Percentiles rank a stretch among this genome's conserved stretches.
phyloP scores from a whole-genome alignment of 228 moss, liverwort and hornwort species.

The Sphagnum magellanicum region DNA sequence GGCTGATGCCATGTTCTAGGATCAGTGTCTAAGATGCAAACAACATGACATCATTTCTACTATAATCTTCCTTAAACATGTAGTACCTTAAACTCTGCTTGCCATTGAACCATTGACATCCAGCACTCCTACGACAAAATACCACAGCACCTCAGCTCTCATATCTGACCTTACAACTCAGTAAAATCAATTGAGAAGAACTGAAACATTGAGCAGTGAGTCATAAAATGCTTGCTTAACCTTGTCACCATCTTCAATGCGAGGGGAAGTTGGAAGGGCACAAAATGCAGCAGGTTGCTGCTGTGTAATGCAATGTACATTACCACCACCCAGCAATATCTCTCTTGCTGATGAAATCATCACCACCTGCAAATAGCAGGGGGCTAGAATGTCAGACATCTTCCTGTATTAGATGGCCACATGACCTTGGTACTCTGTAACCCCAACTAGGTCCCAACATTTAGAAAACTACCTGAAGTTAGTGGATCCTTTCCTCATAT shows the following conservation, averaged over 20 bases:
- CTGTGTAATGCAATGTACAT: constrained; percentile 94
- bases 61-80: too few species aligned
- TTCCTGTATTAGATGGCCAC: too few species aligned
- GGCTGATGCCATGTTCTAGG: too few species aligned
- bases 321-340: constrained; percentile 82
- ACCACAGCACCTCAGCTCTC: too few species aligned
- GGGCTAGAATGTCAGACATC: background rate
- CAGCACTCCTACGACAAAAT: too few species aligned
- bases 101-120: too few species aligned
- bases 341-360: constrained; percentile 74
- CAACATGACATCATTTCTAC: too few species aligned
- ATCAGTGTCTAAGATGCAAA: too few species aligned
- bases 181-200: constrained; percentile 23
- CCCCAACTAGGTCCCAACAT: background rate
- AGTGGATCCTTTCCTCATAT: background rate
- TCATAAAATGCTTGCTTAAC: constrained; percentile 41
- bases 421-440: background rate
- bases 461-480: background rate
- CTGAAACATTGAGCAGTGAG: constrained; percentile 45
- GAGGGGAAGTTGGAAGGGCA: constrained; percentile 18
- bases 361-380: constrained; percentile 47
- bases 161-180: too few species aligned
- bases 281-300: constrained; percentile 77
- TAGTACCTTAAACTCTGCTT: too few species aligned
- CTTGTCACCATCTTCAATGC: constrained; percentile 15